Percentiles rank a stretch among this genome's conserved stretches.
Conservation (phyloP, 306 rosid species). For the Rosa lucieae region DNA sequence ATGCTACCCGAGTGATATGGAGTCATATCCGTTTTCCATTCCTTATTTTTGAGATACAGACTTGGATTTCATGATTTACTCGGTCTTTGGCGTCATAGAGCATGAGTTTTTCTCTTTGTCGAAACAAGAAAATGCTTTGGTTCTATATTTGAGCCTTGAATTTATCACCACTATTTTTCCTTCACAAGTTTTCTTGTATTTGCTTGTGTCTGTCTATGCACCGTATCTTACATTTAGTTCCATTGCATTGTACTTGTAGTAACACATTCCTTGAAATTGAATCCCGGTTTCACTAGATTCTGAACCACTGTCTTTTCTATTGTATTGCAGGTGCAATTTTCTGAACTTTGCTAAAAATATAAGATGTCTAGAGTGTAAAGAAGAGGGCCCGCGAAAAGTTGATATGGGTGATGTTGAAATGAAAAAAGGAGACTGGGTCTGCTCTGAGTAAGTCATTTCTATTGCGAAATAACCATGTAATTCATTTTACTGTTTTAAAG, state of each 20-base stretch:
- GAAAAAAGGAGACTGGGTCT: conserved; percentile 87
- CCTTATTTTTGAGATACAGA: background rate
- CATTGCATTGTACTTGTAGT: background rate
- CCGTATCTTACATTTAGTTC: background rate
- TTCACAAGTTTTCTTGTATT: background rate
- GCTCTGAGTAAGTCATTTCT: conserved; percentile 59
- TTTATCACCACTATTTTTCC: background rate
- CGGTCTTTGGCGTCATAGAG: background rate
- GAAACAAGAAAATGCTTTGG: background rate
- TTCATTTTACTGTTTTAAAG: background rate
- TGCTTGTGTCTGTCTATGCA: background rate
- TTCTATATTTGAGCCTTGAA: background rate
- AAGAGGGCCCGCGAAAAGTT: conserved; percentile 55
- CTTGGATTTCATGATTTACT: background rate
- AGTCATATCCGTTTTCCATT: background rate
- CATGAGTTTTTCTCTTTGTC: background rate
- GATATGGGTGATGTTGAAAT: conserved; percentile 35
- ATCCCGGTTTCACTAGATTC: conserved; percentile 11
- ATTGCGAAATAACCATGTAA: background rate
- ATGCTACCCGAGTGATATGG: background rate
- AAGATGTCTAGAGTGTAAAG: conserved; percentile 60
- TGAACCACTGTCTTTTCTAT: conserved; percentile 21
- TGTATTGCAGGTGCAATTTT: conserved; percentile 69
- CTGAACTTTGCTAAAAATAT: conserved; percentile 70
- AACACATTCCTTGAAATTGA: conserved; percentile 17